Evolutionary conservation across 257 asterid genomes (phyloP).

Genomic region (Rauvolfia tetraphylla): DNA sequence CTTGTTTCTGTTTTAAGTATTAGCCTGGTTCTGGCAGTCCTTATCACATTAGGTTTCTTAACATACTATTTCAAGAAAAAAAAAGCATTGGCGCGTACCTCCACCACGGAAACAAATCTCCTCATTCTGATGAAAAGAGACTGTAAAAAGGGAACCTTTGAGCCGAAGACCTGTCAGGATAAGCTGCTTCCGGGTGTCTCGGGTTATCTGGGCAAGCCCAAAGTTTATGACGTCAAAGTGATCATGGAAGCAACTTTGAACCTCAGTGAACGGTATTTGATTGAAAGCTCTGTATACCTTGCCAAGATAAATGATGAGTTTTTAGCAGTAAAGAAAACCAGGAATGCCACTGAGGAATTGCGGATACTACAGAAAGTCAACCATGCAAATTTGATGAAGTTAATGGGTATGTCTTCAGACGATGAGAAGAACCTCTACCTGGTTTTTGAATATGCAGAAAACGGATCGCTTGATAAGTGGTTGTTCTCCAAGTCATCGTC

Average conservation of each 20-base stretch:
- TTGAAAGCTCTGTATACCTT: constrained; percentile 65
- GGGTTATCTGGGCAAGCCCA: constrained; percentile 60
- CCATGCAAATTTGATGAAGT: constrained; percentile 64
- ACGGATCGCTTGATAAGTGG: constrained; percentile 65
- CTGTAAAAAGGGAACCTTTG: constrained; percentile 23
- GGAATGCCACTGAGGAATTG: constrained; percentile 55
- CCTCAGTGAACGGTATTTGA: constrained; percentile 41
- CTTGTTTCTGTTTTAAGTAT: constrained; percentile 29
- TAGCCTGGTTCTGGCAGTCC: constrained; percentile 26
- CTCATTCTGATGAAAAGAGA: constrained; percentile 23
- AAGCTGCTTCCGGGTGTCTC: constrained; percentile 78
- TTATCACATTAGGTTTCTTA: constrained; percentile 28
- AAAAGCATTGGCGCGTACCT: constrained; percentile 28
- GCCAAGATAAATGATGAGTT: constrained; percentile 40
- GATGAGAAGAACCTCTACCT: constrained; percentile 45
- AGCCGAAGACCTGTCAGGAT: constrained; percentile 37
- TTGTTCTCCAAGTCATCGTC: constrained; percentile 29
- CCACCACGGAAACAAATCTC: constrained; percentile 33
- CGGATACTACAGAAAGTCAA: constrained; percentile 56
- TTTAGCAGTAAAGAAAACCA: constrained; percentile 56
- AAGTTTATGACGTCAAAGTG: constrained; percentile 45
- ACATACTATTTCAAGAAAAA: constrained; percentile 34
- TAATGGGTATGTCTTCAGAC: constrained; percentile 65
- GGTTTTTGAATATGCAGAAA: constrained; percentile 61
- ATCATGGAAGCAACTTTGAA: constrained; percentile 61